Base-by-base conservation (phyloP, 2,329 filamentous ascomycete species). In the Pseudocercospora eumusae region DNA sequence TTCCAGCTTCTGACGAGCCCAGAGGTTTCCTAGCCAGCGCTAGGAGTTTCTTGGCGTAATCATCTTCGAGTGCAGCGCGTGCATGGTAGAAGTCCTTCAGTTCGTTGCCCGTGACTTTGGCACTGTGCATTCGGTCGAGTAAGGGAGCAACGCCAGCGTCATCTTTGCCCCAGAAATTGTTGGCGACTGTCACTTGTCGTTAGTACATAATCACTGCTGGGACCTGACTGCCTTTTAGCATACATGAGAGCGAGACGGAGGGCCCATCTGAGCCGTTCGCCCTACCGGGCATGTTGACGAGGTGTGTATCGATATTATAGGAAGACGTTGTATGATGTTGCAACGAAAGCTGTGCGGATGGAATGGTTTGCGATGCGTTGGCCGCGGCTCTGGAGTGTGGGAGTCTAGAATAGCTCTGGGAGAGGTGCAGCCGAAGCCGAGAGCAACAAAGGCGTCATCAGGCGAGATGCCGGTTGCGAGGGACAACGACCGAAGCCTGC, bases 121-220 rank as follows among this genome's bases (percentile, higher is more conserved):
- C 92, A 77, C 88, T 89, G 74, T 92, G 89, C 92, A 99, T 96
- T 73, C 95, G 93, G 76, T 93, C 91, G 28, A 99, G 84, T 73
- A 99, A 86, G 62, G 95, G 96, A 50, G 84, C 84, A 73, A 99
- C 93, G 75, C 95, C 96, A 56, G 93, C 95, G 82, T 99, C 95
- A 76, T 98, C 93, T 82, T 96, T 98, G 67, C 95, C 95, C 95
- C 95, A 99, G 78, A 99, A 99, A 77, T 99, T 99, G 81, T 99
- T 99, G 73, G 95, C 93, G 81, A 99, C 93, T 93, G 68, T 60
- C 11, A 3, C n/a, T 11, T 9, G 15, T 33, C 47, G 69, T 80
- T 62, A 79, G 78, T n/a, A 13, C 55, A 18, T 58, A n/a, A 13
- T 57, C 28, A 40, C 18, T 20, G 27, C 13, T 25, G 25, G 28